Evolutionary conservation across 73 alveolate species (phyloP), one percentile per base, ranked within the genome.

Genomic region (Paraurostyla sp.): DNA sequence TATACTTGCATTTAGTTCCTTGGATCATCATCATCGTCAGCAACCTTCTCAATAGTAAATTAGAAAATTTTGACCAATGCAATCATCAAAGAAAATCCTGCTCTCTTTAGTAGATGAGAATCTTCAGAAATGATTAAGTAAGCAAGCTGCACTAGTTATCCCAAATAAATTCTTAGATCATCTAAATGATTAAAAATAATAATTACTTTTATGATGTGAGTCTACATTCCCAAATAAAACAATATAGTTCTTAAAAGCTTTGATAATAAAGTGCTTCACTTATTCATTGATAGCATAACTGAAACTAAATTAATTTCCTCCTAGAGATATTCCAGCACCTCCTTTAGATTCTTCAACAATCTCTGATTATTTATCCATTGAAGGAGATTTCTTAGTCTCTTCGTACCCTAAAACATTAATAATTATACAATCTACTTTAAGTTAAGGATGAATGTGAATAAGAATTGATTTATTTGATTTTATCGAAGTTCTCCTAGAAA

Each of bases 1-100:
- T 48, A 73, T 2, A 48, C 27, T 6, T 73, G 0, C 82, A 65
- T 65, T 73, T 73, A 43, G 20, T 73, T 73, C 23, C 30, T 73
- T 2, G 71, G 71, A 29, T 73, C 86, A 73, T 73, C 86, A 73
- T 73, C 86, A 43, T 73, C 86, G 27, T 73, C 86, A 0, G 52
- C 71, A n/a, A 73, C 46, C 33, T 73, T 73, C 40, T 73, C 86
- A 9, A 73, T 73, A 30, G 62, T 73, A 27, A 16, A 22, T 48
- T 73, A n/a, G 71, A 73, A 73, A n/a, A 48, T 29, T 48, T 73
- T 73, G 0, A 73, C 86, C 3, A 73, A 13, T 0, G 71, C 2
- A 23, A 73, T 73, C 0, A 73, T 43, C 25, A 73, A 32, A 13
- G 49, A 22, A 46, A 73, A 73, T 40, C 86, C 86, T 20, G 30